Evolutionary conservation across 345 rosid species (phyloP).

Genomic region (Camelina sativa): DNA sequence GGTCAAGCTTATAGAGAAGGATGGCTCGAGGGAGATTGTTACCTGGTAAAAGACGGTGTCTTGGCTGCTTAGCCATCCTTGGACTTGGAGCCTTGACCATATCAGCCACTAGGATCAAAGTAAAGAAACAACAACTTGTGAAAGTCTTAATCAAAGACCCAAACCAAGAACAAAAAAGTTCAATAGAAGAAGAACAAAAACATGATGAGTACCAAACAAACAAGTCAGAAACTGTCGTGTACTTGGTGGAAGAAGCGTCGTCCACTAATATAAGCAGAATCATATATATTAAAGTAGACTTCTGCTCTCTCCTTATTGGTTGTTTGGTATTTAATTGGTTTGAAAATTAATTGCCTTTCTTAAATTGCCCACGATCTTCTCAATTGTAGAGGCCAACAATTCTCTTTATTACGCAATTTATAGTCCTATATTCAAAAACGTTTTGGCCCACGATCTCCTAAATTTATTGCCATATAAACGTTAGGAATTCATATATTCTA

Average conservation of each 20-base stretch:
- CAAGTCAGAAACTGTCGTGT: conserved; percentile 28
- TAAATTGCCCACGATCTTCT: too few species aligned
- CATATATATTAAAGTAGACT: too few species aligned
- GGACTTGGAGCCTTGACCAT: conserved; percentile 48
- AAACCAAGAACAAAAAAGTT: conserved; percentile 3
- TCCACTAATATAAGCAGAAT: conserved; percentile 38
- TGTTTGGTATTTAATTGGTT: too few species aligned
- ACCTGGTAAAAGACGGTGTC: conserved; percentile 64
- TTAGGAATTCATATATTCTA: too few species aligned
- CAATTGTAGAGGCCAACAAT: too few species aligned
- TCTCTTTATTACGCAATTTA: too few species aligned
- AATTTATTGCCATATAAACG: too few species aligned
- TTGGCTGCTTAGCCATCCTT: conserved; percentile 54
- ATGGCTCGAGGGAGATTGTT: conserved; percentile 78
- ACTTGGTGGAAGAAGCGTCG: conserved; percentile 40
- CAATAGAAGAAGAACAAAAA: conserved; percentile 16
- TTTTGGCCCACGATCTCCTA: too few species aligned
- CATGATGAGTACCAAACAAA: conserved; percentile 26
- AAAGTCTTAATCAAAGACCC: conserved; percentile 42
- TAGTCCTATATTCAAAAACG: too few species aligned
- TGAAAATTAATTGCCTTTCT: too few species aligned
- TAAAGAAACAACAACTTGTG: conserved; percentile 46
- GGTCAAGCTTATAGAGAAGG: conserved; percentile 70
- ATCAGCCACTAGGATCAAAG: conserved; percentile 40
- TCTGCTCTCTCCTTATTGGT: too few species aligned